Conservation (phyloP, 345 rosid genomes). For the Bretschneidera sinensis region DNA sequence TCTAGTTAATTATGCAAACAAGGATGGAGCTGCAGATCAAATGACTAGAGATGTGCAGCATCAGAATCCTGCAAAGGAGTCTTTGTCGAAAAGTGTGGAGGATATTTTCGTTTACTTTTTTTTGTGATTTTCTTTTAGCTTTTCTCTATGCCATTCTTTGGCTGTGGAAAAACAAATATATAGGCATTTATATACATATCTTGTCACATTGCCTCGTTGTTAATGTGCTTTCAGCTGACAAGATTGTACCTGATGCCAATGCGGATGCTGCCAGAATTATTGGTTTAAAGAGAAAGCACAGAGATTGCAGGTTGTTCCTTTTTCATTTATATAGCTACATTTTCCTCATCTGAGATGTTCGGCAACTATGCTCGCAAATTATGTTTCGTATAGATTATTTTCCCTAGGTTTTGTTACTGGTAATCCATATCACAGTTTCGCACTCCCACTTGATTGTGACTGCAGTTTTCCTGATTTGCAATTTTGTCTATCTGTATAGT, state of each 20-base stretch:
- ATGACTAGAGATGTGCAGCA: constrained; percentile 19
- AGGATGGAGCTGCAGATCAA: constrained; percentile 31
- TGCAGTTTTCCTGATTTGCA: background rate
- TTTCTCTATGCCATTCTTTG: constrained; percentile 9
- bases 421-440: background rate
- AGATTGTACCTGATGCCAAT: constrained; percentile 25
- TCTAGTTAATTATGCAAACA: constrained; percentile 26
- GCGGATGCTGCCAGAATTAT: constrained; percentile 35
- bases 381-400: background rate
- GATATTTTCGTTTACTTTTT: constrained; percentile 4
- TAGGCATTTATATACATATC: constrained; percentile 1
- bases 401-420: too few species aligned
- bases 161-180: background rate
- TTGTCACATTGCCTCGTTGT: constrained; percentile 8
- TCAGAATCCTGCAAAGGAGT: constrained; percentile 23
- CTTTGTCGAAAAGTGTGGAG: constrained; percentile 31
- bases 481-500: background rate
- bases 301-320: constrained; percentile 50
- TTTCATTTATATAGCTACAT: constrained; percentile 4
- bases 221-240: constrained; percentile 38
- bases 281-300: constrained; percentile 59
- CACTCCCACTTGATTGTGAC: background rate
- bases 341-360: background rate
- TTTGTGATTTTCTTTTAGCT: background rate
- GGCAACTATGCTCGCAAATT: background rate